phyloP scores from a whole-genome alignment of 352 stramenopile genomes.

The Aphanomyces euteiches region DNA sequence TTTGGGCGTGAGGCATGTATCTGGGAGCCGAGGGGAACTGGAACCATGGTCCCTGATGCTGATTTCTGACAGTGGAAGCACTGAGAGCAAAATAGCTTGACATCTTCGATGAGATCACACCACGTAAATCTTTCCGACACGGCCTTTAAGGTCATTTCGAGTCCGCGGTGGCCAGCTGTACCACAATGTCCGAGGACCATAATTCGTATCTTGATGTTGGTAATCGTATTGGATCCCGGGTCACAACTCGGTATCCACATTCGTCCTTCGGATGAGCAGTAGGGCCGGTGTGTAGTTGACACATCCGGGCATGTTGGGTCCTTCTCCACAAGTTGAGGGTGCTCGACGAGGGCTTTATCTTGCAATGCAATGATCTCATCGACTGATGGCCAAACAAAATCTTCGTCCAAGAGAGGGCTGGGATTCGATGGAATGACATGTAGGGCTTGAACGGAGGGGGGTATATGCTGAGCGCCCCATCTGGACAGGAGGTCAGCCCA shows the following conservation, averaged over 20 bases:
- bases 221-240: not conserved
- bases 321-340: too few relatives aligned
- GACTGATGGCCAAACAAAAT: not conserved
- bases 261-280: not conserved
- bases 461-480: not conserved
- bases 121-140: too few relatives aligned
- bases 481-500: too few relatives aligned
- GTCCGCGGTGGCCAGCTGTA: too few relatives aligned
- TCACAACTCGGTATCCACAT: not conserved
- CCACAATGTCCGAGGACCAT: not conserved
- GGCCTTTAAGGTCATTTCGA: too few relatives aligned
- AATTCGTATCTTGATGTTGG: not conserved
- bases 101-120: too few relatives aligned
- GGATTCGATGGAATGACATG: not conserved
- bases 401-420: constrained; percentile 1
- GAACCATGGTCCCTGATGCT: too few relatives aligned
- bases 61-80: too few relatives aligned
- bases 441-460: not conserved
- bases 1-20: too few relatives aligned
- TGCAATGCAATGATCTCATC: too few relatives aligned
- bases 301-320: not conserved
- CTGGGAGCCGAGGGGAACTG: too few relatives aligned
- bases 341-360: not conserved
- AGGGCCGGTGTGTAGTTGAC: not conserved
- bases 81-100: too few relatives aligned